A percentile compares a stretch with the other conserved stretches of the same genome.
Conservation (phyloP, 148 eudicot genomes). For the Suaeda aralocaspica region DNA sequence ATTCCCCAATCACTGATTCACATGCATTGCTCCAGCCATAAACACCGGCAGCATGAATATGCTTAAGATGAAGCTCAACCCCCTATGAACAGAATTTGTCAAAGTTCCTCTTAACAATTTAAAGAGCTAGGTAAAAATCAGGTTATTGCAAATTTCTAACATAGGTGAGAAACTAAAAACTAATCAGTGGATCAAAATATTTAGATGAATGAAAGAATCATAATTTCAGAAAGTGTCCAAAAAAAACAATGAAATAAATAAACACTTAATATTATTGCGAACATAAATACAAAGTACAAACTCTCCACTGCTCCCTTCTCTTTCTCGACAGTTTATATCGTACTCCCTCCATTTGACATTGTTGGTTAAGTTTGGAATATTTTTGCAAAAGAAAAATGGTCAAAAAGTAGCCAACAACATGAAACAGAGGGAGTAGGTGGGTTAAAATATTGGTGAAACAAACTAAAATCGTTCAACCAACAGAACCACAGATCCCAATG, state of each 20-base stretch:
- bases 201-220: not conserved
- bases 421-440: too few relatives aligned
- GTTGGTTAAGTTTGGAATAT: too few relatives aligned
- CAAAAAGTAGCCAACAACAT: too few relatives aligned
- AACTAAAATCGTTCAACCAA: not conserved
- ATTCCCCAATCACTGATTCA: conserved; percentile 74
- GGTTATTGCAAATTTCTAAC: not conserved
- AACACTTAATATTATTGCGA: too few relatives aligned
- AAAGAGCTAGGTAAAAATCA: not conserved
- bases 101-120: not conserved
- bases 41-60: conserved; percentile 77
- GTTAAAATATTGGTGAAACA: not conserved
- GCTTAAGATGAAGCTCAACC: conserved; percentile 86
- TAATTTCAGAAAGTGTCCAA: not conserved
- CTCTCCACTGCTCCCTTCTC: not conserved
- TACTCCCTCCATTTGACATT: too few relatives aligned
- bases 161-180: not conserved
- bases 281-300: not conserved
- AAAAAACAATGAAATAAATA: too few relatives aligned
- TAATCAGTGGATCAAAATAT: conserved; percentile 10
- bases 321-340: not conserved
- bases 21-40: conserved; percentile 85
- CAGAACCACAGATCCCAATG: not conserved
- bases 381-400: too few relatives aligned
- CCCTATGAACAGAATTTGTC: conserved; percentile 45